Base-by-base conservation (phyloP, 768 basidiomycete genomes). In the Rhizopogon vinicolor region DNA sequence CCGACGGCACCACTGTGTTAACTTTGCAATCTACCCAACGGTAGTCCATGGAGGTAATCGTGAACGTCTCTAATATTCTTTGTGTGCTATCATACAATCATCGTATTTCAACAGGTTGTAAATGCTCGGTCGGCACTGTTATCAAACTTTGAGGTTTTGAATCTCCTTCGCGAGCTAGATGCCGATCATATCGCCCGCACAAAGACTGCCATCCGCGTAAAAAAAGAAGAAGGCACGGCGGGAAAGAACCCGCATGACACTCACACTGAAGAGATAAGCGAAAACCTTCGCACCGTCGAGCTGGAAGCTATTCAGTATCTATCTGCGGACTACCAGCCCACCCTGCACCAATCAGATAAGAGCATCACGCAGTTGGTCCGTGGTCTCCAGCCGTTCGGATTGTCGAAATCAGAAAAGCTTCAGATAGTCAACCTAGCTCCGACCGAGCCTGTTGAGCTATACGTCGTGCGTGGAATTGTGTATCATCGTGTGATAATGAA, bases 371-470 rank as follows among this genome's bases (percentile, higher is more conserved):
- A 75, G 54, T 83, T 97, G 12, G 82, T 89, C 16, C 80, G 83
- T 54, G 75, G 75, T 40, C 81, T 98, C 9, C 79, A 82, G 2
- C 74, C 82, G 18, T 89, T 84, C 59, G 78, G 81, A 35, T 74
- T 98, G 58, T 95, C 93, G 1, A 97, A 95, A 63, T 84, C 89
- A 3, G 95, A 98, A 76, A 93, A 94, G 65, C 77, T 97, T 3
- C 92, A 95, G 64, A 79, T 97, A 37, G 86, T 92, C n/a, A 97
- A 98, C 64, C 78, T 96, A 5, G 87, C 86, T 1, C 95, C 95
- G 2, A 86, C 83, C 7, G 78, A 84, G 45, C 76, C 85, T 0
- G 91, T 96, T 25, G 91, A 94, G 67, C 82, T 97, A 25, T 95
- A 97, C 64, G 88, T 91, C 54, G 93, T 95, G 60, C 44, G 91